A percentile compares a stretch with the other conserved stretches of the same genome.
Evolutionary conservation across 305 asterid species (phyloP).

Genomic region (Euphrasia arctica): DNA sequence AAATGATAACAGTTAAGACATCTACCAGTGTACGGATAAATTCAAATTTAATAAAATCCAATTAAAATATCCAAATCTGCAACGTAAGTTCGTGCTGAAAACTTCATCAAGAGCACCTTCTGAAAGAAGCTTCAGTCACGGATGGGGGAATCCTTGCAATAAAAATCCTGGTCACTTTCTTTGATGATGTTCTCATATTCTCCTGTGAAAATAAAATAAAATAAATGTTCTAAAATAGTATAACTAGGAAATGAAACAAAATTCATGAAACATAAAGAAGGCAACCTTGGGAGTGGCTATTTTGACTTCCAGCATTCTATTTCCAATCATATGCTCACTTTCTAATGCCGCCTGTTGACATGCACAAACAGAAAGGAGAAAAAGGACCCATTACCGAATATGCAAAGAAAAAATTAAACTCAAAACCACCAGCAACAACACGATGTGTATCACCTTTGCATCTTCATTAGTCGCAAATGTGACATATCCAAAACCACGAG

Average conservation of each 20-base stretch:
- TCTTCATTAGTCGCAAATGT: slow-evolving; percentile 77
- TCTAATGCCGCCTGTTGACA: slow-evolving; percentile 66
- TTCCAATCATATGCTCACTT: slow-evolving; percentile 82
- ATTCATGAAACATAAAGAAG: slow-evolving; percentile 16
- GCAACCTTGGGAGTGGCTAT: slow-evolving; percentile 95
- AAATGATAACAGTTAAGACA: slow-evolving; percentile 20
- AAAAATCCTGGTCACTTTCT: slow-evolving; percentile 90
- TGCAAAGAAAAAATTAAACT: slow-evolving; percentile 6
- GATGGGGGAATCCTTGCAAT: slow-evolving; percentile 91
- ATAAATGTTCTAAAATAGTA: neutral
- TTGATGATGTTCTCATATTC: slow-evolving; percentile 93
- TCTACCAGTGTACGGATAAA: neutral
- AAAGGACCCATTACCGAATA: slow-evolving; percentile 3
- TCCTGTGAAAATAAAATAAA: slow-evolving; percentile 45
- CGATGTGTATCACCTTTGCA: slow-evolving; percentile 60
- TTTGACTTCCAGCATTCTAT: slow-evolving; percentile 90
- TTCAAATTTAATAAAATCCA: neutral
- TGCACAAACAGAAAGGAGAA: slow-evolving; percentile 17
- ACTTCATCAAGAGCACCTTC: slow-evolving; percentile 50
- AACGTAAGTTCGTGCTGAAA: slow-evolving; percentile 1
- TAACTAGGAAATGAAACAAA: neutral
- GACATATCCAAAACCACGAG: slow-evolving; percentile 97
- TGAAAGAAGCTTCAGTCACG: slow-evolving; percentile 79
- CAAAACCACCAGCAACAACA: slow-evolving; percentile 21
- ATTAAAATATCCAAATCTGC: slow-evolving; percentile 6